phyloP scores from a whole-genome alignment of 768 basidiomycete species.

The Pleurotus ostreatus region DNA sequence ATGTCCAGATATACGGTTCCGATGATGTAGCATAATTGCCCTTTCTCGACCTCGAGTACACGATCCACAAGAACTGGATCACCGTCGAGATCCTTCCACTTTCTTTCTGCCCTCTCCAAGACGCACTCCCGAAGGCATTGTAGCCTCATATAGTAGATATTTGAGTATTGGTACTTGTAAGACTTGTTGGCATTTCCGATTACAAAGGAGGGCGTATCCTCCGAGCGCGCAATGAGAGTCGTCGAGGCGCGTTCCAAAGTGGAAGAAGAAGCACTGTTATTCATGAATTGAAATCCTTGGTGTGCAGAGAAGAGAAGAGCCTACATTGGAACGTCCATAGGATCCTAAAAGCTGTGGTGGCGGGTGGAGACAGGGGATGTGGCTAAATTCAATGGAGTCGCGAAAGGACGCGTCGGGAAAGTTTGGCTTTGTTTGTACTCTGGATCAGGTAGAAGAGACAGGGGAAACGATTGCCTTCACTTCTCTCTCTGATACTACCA shows the following conservation, averaged over 20 bases:
- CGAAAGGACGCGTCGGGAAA: constrained; percentile 6
- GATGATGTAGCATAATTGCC: constrained; percentile 82
- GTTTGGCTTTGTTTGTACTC: neutral
- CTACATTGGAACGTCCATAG: neutral
- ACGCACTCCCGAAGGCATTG: constrained; percentile 36
- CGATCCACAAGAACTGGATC: constrained; percentile 69
- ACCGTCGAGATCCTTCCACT: constrained; percentile 42
- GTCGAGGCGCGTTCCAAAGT: constrained; percentile 31
- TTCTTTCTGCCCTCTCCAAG: constrained; percentile 31
- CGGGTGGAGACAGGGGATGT: neutral
- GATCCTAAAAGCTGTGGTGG: neutral
- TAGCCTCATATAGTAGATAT: constrained; percentile 51
- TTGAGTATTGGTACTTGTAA: constrained; percentile 54
- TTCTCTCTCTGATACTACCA: too few relatives aligned
- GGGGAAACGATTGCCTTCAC: too few relatives aligned
- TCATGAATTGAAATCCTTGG: neutral
- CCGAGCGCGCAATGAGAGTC: constrained; percentile 29
- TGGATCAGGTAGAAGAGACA: too few relatives aligned
- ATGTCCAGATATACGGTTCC: constrained; percentile 99
- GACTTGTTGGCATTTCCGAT: constrained; percentile 39
- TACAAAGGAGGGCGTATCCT: constrained; percentile 40
- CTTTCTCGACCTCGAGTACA: constrained; percentile 84
- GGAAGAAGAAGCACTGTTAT: constrained; percentile 20
- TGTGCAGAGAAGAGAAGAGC: neutral
- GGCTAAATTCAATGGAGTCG: neutral